Evolutionary conservation across 352 stramenopile species (phyloP).

Genomic region (Globisporangium lucens): DNA sequence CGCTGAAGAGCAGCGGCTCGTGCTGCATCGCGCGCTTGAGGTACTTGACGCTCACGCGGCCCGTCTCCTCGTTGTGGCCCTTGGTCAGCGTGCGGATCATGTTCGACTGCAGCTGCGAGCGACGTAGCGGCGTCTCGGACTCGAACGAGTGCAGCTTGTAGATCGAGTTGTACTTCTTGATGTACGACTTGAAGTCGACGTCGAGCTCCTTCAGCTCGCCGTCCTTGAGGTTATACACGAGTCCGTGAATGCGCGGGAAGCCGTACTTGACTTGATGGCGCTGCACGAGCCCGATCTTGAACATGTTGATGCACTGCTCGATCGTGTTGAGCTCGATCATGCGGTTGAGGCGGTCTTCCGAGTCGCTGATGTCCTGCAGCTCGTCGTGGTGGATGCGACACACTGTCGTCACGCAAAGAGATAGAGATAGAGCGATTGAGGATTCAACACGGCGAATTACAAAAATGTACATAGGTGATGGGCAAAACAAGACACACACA

Average conservation of each 20-base stretch:
- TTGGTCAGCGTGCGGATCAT: slow-evolving; percentile 63
- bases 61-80: slow-evolving; percentile 55
- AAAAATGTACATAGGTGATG: background rate
- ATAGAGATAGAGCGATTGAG: background rate
- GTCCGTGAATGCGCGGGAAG: slow-evolving; percentile 85
- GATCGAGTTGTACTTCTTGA: slow-evolving; percentile 74
- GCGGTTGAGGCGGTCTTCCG: slow-evolving; percentile 69
- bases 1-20: slow-evolving; percentile 79
- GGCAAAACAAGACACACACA: background rate
- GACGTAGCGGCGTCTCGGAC: slow-evolving; percentile 36
- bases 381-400: slow-evolving; percentile 88
- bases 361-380: slow-evolving; percentile 78
- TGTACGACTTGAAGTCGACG: slow-evolving; percentile 79
- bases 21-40: slow-evolving; percentile 64
- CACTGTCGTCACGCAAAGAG: slow-evolving; percentile 36
- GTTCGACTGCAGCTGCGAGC: slow-evolving; percentile 69
- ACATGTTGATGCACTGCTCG: slow-evolving; percentile 90
- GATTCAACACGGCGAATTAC: background rate
- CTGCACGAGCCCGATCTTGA: slow-evolving; percentile 89
- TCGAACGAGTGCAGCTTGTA: slow-evolving; percentile 82
- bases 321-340: slow-evolving; percentile 88
- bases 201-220: slow-evolving; percentile 84
- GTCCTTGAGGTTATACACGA: slow-evolving; percentile 85
- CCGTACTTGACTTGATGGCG: slow-evolving; percentile 85
- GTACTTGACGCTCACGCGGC: slow-evolving; percentile 50